These are phyloP conservation scores for Aureobasidium sp. DNA, from an alignment of 2,329 filamentous ascomycete species.

Conservation along the genomic window DNA sequence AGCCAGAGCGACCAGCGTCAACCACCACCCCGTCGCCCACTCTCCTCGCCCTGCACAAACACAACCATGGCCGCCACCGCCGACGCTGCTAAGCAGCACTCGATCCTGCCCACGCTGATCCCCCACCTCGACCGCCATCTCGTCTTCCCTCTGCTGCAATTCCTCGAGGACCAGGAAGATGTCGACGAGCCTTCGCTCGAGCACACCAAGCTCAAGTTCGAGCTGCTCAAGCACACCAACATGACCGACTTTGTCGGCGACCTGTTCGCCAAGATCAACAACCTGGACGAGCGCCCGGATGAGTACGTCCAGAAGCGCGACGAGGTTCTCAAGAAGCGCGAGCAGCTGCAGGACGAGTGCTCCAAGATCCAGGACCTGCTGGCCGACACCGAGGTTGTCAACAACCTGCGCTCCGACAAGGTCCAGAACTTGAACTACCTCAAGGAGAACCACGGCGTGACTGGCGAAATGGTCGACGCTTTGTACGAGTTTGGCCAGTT, in stretches of 20 bases:
- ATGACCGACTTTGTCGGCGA: constrained; percentile 97
- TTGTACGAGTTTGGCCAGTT: constrained; percentile 95
- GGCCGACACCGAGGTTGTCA: constrained; percentile 80
- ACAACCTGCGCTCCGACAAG: constrained; percentile 89
- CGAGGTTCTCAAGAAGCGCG: constrained; percentile 73
- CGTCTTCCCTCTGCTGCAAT: constrained; percentile 93
- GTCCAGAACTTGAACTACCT: constrained; percentile 97
- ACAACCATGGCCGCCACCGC: constrained; percentile 28
- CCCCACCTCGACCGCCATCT: constrained; percentile 90
- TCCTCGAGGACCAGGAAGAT: constrained; percentile 68
- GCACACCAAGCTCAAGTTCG: constrained; percentile 79
- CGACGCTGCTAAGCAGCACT: constrained; percentile 61
- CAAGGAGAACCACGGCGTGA: constrained; percentile 93
- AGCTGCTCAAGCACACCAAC: constrained; percentile 92
- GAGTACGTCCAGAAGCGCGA: constrained; percentile 87
- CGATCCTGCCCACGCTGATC: constrained; percentile 81
- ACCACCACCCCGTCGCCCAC: neutral
- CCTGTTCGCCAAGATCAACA: constrained; percentile 82
- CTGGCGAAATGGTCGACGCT: constrained; percentile 88
- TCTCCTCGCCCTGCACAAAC: neutral
- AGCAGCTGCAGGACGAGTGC: constrained; percentile 78
- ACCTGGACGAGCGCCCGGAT: constrained; percentile 64
- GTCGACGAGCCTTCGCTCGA: constrained; percentile 60
- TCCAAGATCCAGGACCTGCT: constrained; percentile 81
- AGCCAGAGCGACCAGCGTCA: constrained; percentile 13